Conservation (phyloP, 2,329 filamentous ascomycete genomes). For the Monilinia laxa region DNA sequence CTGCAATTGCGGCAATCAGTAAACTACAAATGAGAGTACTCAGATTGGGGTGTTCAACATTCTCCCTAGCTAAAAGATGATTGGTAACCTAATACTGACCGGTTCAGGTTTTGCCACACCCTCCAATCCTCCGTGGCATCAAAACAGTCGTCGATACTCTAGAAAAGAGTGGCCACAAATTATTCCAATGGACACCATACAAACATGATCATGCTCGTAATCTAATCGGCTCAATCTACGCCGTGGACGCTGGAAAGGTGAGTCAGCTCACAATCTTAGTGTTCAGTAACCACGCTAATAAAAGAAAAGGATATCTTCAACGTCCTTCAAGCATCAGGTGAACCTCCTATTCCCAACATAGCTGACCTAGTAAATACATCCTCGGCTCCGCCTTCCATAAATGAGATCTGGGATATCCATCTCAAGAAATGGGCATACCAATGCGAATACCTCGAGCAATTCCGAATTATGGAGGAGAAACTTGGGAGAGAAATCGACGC, state of each 20-base stretch:
- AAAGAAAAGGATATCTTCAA: slow-evolving; percentile 28
- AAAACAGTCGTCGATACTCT: slow-evolving; percentile 50
- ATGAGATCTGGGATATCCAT: slow-evolving; percentile 32
- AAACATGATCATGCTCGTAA: slow-evolving; percentile 39
- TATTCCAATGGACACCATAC: slow-evolving; percentile 42
- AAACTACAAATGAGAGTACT: neutral
- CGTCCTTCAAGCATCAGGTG: slow-evolving; percentile 35
- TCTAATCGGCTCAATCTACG: slow-evolving; percentile 35
- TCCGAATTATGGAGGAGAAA: slow-evolving; percentile 35
- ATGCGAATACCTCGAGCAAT: slow-evolving; percentile 41
- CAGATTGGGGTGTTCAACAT: too few relatives aligned
- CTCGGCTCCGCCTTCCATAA: slow-evolving; percentile 32
- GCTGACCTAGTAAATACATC: slow-evolving; percentile 30
- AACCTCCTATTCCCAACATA: slow-evolving; percentile 43
- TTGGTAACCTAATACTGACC: neutral
- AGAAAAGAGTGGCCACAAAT: slow-evolving; percentile 53
- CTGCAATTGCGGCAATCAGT: slow-evolving; percentile 37
- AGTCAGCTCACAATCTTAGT: neutral
- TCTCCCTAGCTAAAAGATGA: neutral
- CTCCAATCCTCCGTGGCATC: slow-evolving; percentile 57
- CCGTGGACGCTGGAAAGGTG: slow-evolving; percentile 33
- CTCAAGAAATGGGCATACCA: slow-evolving; percentile 37
- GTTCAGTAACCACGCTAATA: neutral
- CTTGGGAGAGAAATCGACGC: slow-evolving; percentile 39
- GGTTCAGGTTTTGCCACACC: slow-evolving; percentile 45